A percentile compares a stretch with the other conserved stretches of the same genome.
phyloP scores from a whole-genome alignment of 306 rosid genomes.

The Delonix regia region DNA sequence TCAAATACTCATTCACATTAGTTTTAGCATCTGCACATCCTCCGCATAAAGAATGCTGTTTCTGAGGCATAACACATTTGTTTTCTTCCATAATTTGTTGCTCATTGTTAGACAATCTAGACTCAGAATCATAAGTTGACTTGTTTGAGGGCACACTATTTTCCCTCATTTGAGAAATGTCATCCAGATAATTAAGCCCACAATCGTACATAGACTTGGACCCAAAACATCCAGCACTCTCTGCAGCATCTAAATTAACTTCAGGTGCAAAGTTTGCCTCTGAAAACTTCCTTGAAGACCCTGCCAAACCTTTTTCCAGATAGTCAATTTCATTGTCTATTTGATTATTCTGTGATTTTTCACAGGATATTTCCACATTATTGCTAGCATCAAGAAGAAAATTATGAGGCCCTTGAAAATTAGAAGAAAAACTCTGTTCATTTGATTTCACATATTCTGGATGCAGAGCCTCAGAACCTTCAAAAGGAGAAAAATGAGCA shows the following conservation, averaged over 20 bases:
- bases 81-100: conserved; percentile 43
- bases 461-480: conserved; percentile 39
- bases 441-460: conserved; percentile 43
- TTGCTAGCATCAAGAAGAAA: conserved; percentile 39
- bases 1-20: conserved; percentile 35
- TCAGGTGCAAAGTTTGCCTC: conserved; percentile 40
- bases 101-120: conserved; percentile 39
- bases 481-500: conserved; percentile 51
- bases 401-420: conserved; percentile 45
- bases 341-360: conserved; percentile 45
- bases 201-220: conserved; percentile 40
- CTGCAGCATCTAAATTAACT: conserved; percentile 44
- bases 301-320: conserved; percentile 48
- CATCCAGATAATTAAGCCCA: conserved; percentile 43
- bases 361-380: conserved; percentile 38
- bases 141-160: conserved; percentile 35
- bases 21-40: conserved; percentile 37
- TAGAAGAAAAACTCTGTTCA: conserved; percentile 40
- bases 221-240: conserved; percentile 39
- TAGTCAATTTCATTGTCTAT: conserved; percentile 27
- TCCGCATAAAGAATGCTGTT: conserved; percentile 30
- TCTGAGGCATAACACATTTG: conserved; percentile 40
- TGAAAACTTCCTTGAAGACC: conserved; percentile 45
- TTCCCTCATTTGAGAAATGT: conserved; percentile 37
- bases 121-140: conserved; percentile 40